These are phyloP conservation scores for Shiraia bambusicola DNA, from an alignment of 2,329 filamentous ascomycete genomes.

Conservation along the genomic window DNA sequence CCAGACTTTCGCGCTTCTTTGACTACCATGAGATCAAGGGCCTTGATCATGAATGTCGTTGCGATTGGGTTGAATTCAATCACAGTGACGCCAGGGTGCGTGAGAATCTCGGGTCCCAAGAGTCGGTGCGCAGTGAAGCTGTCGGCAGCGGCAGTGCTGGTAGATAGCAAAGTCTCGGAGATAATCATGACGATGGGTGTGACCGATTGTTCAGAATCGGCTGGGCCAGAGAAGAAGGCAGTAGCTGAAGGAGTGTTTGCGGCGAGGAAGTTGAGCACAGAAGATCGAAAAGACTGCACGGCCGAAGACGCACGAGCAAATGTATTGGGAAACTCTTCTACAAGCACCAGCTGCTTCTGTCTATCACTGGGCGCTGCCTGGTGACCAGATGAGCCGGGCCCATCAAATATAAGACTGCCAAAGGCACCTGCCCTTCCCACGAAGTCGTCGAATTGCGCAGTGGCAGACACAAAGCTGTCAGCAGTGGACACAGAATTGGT, in stretches of 20 bases:
- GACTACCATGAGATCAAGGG: constrained; percentile 75
- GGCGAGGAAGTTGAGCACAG: constrained; percentile 74
- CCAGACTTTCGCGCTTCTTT: constrained; percentile 84
- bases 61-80: constrained; percentile 95
- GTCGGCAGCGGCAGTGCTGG: constrained; percentile 79
- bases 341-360: constrained; percentile 47
- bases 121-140: constrained; percentile 91
- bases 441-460: constrained; percentile 89
- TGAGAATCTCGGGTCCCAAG: constrained; percentile 80
- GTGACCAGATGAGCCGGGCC: constrained; percentile 13
- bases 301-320: constrained; percentile 48
- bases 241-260: constrained; percentile 61
- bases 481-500: constrained; percentile 60
- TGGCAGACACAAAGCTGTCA: constrained; percentile 67
- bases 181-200: constrained; percentile 82
- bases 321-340: constrained; percentile 56
- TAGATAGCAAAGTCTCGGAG: constrained; percentile 85
- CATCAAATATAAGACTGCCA: constrained; percentile 62
- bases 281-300: constrained; percentile 63
- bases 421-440: constrained; percentile 79
- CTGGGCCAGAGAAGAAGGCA: constrained; percentile 41
- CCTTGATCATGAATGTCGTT: constrained; percentile 80
- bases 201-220: constrained; percentile 22
- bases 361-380: constrained; percentile 17
- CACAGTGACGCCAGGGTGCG: constrained; percentile 73